These are phyloP conservation scores for Pterocarpus santalinus DNA, from an alignment of 306 rosid species.

Conservation along the genomic window DNA sequence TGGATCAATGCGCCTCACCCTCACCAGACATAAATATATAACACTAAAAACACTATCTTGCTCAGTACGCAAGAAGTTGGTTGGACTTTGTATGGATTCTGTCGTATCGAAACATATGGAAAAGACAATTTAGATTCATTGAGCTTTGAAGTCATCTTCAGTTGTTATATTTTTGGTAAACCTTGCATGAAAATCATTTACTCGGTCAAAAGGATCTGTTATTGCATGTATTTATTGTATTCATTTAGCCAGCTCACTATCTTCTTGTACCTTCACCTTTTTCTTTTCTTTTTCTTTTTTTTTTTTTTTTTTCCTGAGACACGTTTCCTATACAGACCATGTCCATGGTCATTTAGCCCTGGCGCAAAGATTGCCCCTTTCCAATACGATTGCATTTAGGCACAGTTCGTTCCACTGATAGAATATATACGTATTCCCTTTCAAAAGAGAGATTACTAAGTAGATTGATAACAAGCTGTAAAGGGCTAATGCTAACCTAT, in stretches of 20 bases:
- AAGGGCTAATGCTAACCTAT: neutral
- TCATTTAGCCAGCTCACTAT: neutral
- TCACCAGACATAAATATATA: neutral
- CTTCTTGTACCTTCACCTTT: too few species aligned
- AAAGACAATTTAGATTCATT: constrained; percentile 42
- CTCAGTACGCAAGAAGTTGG: constrained; percentile 2
- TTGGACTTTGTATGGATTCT: constrained; percentile 13
- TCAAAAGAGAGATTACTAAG: neutral
- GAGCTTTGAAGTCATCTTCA: constrained; percentile 46
- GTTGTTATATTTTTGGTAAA: constrained; percentile 31
- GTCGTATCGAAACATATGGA: constrained; percentile 35
- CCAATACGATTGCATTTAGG: neutral
- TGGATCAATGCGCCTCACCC: neutral
- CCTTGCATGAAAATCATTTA: constrained; percentile 31
- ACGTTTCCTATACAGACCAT: neutral
- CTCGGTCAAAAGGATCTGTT: constrained; percentile 10
- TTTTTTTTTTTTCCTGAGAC: neutral
- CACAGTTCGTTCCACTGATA: neutral
- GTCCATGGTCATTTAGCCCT: constrained; percentile 2
- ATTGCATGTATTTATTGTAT: constrained; percentile 11
- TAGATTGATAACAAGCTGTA: constrained; percentile 15
- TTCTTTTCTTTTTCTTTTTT: too few species aligned
- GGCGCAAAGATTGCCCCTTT: neutral
- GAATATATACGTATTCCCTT: neutral
- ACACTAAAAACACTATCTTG: neutral